Evolutionary conservation across 257 asterid species (phyloP).

Genomic region (Ballota nigra): DNA sequence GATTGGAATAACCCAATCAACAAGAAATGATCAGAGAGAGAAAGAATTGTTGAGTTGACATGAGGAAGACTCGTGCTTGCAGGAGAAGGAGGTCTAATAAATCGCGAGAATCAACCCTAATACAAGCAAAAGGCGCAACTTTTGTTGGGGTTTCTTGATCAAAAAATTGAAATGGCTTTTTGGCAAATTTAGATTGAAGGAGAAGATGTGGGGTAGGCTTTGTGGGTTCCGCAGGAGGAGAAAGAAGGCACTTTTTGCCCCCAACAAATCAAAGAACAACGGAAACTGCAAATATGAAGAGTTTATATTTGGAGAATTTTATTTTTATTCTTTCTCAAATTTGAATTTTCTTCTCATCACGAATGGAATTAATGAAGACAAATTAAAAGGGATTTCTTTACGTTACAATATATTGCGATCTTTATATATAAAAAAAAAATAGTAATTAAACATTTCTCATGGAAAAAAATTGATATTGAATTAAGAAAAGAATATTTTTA

Average conservation of each 20-base stretch:
- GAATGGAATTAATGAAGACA: no score
- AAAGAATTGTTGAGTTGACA: slow-evolving; percentile 30
- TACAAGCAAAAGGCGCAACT: slow-evolving; percentile 24
- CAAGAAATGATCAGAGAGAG: slow-evolving; percentile 41
- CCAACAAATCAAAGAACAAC: slow-evolving; percentile 11
- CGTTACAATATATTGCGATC: no score
- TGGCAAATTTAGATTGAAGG: slow-evolving; percentile 21
- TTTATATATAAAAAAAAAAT: no score
- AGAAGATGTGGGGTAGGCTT: slow-evolving; percentile 23
- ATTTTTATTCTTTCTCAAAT: background rate
- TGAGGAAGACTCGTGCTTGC: slow-evolving; percentile 32
- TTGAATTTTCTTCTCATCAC: background rate
- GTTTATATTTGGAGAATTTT: background rate
- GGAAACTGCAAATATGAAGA: background rate
- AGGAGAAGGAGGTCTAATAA: slow-evolving; percentile 24
- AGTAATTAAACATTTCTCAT: no score
- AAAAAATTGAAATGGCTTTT: slow-evolving; percentile 26
- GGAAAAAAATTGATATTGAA: no score
- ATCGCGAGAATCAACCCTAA: slow-evolving; percentile 40
- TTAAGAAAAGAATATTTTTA: no score
- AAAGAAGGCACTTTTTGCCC: slow-evolving; percentile 28
- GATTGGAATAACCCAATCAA: slow-evolving; percentile 46
- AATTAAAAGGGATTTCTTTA: no score
- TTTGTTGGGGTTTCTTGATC: slow-evolving; percentile 9
- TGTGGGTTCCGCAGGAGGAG: slow-evolving; percentile 33